Evolutionary conservation across 148 eudicot genomes (phyloP).

Genomic region (Fallopia convolvulus): DNA sequence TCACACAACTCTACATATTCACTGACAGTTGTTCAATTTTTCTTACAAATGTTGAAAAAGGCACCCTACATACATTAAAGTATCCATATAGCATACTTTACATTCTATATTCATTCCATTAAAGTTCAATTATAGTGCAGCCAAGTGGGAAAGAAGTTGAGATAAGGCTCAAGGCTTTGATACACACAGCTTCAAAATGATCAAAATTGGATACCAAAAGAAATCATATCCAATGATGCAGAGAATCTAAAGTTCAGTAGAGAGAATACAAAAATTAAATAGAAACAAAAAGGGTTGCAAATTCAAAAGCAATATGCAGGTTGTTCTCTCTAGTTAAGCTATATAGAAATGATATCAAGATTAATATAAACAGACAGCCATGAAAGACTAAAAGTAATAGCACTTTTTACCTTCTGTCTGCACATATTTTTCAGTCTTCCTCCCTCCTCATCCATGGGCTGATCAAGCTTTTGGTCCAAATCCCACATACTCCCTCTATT

Average conservation of each 20-base stretch:
- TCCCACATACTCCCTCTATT: constrained; percentile 89
- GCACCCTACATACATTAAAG: too few species aligned
- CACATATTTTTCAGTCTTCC: constrained; percentile 72
- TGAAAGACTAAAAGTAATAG: neutral
- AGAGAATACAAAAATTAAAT: too few species aligned
- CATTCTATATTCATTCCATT: neutral
- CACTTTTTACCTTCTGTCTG: constrained; percentile 59
- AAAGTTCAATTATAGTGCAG: neutral
- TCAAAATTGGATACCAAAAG: neutral
- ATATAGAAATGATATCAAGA: neutral
- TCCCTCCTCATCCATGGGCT: constrained; percentile 97
- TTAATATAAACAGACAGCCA: neutral
- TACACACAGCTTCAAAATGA: neutral
- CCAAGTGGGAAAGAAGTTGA: neutral
- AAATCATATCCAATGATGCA: neutral
- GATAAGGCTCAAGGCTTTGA: neutral
- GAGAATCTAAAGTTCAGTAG: neutral
- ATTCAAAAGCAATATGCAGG: neutral
- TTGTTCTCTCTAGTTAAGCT: neutral
- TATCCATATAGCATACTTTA: too few species aligned
- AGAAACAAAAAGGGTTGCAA: neutral
- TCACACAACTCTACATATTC: neutral
- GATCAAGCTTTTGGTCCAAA: constrained; percentile 96
- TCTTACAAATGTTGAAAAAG: too few species aligned
- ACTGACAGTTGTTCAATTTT: neutral